Conservation (phyloP, 164 flowering plant genomes). For the Aristolochia fimbriata region DNA sequence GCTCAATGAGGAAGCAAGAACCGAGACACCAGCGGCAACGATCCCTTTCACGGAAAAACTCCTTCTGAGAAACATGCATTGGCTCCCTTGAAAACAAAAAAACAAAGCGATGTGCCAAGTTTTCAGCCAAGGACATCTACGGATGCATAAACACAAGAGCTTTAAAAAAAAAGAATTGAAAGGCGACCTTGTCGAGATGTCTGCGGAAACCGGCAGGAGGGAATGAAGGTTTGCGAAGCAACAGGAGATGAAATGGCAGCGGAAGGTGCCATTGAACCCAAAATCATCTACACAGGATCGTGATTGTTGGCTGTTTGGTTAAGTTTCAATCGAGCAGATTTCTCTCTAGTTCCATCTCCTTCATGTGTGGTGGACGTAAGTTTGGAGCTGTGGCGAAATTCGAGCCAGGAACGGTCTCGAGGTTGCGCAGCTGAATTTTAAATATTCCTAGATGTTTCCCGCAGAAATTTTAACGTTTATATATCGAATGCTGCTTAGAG, state of each 20-base stretch:
- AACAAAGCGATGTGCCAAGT: not conserved
- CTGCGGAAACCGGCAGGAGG: not conserved
- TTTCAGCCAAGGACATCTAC: conserved; percentile 7
- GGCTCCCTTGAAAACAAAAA: conserved; percentile 30
- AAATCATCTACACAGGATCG: not conserved
- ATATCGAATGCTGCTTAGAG: too few relatives aligned
- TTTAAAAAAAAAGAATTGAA: not conserved
- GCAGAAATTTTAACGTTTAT: too few relatives aligned
- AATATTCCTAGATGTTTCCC: too few relatives aligned
- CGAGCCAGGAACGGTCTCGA: not conserved
- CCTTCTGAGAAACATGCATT: conserved; percentile 57
- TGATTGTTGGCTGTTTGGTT: not conserved
- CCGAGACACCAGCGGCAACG: conserved; percentile 53
- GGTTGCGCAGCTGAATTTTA: too few relatives aligned
- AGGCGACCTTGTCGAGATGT: not conserved
- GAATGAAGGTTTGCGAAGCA: not conserved
- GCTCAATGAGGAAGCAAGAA: conserved; percentile 33
- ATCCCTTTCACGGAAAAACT: conserved; percentile 52
- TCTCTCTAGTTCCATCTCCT: not conserved
- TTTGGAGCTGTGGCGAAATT: not conserved
- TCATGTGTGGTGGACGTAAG: not conserved
- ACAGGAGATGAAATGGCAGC: not conserved
- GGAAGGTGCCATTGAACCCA: not conserved
- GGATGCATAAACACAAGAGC: not conserved
- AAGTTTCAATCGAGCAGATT: not conserved